phyloP scores from a whole-genome alignment of 208 protist genomes.

The Leishmania mexicana region DNA sequence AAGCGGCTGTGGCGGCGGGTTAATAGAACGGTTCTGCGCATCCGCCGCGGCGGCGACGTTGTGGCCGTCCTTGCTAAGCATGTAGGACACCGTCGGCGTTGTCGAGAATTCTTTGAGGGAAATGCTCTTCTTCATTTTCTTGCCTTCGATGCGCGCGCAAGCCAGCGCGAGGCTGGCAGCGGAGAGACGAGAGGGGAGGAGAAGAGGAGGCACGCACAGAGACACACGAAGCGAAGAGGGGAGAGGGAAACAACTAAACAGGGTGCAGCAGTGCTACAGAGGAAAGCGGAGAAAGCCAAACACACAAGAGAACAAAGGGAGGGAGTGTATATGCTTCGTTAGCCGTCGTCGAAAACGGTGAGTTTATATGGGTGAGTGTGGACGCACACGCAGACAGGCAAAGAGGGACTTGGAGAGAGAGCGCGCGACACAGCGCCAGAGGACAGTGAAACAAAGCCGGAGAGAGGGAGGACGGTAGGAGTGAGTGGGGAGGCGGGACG shows the following conservation, averaged over 20 bases:
- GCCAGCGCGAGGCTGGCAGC: not conserved
- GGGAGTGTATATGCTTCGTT: not conserved
- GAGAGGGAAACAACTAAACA: not conserved
- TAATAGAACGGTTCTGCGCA: conserved; percentile 32
- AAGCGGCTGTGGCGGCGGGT: conserved; percentile 36
- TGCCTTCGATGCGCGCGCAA: not conserved
- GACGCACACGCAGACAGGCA: conserved; percentile 11
- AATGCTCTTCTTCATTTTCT: conserved; percentile 85
- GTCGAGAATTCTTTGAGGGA: conserved; percentile 92
- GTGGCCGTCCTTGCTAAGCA: conserved; percentile 89
- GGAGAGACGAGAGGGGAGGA: conserved; percentile 7
- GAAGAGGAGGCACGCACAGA: not conserved
- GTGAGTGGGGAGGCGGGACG: not conserved
- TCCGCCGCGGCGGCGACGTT: conserved; percentile 65
- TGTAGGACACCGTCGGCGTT: conserved; percentile 89
- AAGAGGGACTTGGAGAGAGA: not conserved
- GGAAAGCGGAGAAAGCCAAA: not conserved
- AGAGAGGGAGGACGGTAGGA: not conserved
- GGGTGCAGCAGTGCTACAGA: not conserved
- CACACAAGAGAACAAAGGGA: not conserved
- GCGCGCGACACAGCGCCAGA: not conserved
- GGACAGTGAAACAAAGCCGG: not conserved
- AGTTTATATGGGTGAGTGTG: conserved; percentile 15
- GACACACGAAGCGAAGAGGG: not conserved
- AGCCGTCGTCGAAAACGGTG: not conserved